Percentiles rank a stretch among this genome's conserved stretches.
Conservation (phyloP, 2,329 filamentous ascomycete species). For the Fusarium albosuccineum region DNA sequence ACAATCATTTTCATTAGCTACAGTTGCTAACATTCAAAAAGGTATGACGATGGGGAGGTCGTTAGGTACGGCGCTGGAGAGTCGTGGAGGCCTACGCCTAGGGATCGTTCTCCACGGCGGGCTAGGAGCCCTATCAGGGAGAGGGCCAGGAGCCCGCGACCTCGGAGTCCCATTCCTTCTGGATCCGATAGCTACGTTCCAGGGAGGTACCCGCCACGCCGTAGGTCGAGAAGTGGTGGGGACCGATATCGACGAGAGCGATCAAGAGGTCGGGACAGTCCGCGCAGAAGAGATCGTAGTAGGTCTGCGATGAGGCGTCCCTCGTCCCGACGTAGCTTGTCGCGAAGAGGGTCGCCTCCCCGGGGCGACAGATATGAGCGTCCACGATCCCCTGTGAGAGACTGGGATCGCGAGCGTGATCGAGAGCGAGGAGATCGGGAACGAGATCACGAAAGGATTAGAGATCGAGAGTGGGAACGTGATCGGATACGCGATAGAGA, state of each 20-base stretch:
- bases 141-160: slow-evolving; percentile 52
- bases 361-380: slow-evolving; percentile 56
- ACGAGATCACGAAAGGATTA: slow-evolving; percentile 48
- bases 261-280: slow-evolving; percentile 56
- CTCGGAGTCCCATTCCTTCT: slow-evolving; percentile 54
- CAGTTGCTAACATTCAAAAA: slow-evolving; percentile 45
- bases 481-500: slow-evolving; percentile 50
- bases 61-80: slow-evolving; percentile 72
- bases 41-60: slow-evolving; percentile 73
- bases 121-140: slow-evolving; percentile 50
- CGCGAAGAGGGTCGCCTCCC: slow-evolving; percentile 52
- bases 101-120: slow-evolving; percentile 60
- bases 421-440: slow-evolving; percentile 48
- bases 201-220: slow-evolving; percentile 57
- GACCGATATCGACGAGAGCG: slow-evolving; percentile 59
- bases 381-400: slow-evolving; percentile 54
- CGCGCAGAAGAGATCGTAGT: slow-evolving; percentile 53
- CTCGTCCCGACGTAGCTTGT: slow-evolving; percentile 55
- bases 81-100: slow-evolving; percentile 70
- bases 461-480: slow-evolving; percentile 49
- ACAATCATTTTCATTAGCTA: neutral
- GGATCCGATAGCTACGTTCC: slow-evolving; percentile 62
- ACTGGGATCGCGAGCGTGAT: slow-evolving; percentile 53
- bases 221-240: slow-evolving; percentile 57
- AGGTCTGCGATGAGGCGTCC: slow-evolving; percentile 55